phyloP scores from a whole-genome alignment of 2,329 filamentous ascomycete species.

The Colletotrichum horii region DNA sequence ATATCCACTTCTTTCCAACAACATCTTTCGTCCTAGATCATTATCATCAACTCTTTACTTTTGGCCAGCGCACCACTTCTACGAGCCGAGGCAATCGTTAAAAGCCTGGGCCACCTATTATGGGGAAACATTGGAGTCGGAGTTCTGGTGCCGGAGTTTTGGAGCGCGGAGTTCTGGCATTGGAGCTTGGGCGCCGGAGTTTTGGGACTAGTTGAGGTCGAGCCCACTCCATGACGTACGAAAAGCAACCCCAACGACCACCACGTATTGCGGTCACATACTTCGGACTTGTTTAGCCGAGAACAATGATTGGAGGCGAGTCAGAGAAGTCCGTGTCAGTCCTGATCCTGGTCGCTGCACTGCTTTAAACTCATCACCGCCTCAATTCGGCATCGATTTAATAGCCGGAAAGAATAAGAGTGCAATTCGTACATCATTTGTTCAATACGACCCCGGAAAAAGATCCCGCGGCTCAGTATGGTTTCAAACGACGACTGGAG shows the following conservation, averaged over 20 bases:
- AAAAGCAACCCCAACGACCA: not conserved
- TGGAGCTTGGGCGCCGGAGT: not conserved
- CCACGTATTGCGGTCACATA: not conserved
- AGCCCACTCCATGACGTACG: not conserved
- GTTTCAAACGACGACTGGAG: not conserved
- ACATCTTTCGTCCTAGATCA: not conserved
- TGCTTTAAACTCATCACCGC: not conserved
- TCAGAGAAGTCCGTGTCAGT: not conserved
- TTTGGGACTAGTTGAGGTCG: not conserved
- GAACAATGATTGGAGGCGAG: not conserved
- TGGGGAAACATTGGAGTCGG: not conserved
- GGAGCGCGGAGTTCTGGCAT: not conserved
- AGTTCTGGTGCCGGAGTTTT: not conserved
- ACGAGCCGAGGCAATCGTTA: not conserved
- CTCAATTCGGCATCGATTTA: not conserved
- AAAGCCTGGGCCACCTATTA: not conserved
- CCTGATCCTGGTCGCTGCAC: not conserved
- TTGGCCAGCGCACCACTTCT: not conserved
- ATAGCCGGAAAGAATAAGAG: not conserved
- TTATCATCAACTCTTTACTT: not conserved
- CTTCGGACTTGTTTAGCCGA: not conserved
- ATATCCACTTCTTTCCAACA: not conserved
- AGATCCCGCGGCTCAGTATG: rapidly evolving
- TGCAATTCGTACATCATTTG: rapidly evolving
- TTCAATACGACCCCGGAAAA: not conserved